Evolutionary conservation across 257 asterid genomes (phyloP), one percentile per base, ranked within the genome.

Genomic region (Rauvolfia tetraphylla): DNA sequence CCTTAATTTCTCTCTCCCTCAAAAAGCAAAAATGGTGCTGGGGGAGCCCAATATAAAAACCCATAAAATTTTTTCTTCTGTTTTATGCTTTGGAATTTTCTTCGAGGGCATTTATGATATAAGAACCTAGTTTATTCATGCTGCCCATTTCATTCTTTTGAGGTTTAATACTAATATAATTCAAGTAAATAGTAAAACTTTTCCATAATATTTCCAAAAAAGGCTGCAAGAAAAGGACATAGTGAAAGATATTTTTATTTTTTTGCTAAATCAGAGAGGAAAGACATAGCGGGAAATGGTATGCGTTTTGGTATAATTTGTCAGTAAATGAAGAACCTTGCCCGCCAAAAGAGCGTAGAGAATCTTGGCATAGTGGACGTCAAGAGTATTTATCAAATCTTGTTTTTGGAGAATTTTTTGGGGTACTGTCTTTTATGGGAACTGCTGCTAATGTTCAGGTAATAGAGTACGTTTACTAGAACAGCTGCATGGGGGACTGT

Each of bases 361-460:
- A 76, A 84, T 81, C 83, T 78, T 78, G 9, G 41, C 81, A 75
- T 76, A 20, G 74, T 73, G 86, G 84, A 83, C 80, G 82, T 76
- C 75, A 83, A 69, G 66, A 41, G 68, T 58, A 79, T 56, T 76
- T 71, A 25, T 75, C 39, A 44, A 82, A 57, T 49, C 38, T 48
- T 69, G 65, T 71, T 61, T 31, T 29, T 54, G 42, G 59, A 12
- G 42, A 33, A 34, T 29, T 63, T 44, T 33, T 53, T 76, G 42
- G 42, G 46, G 76, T 85, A 81, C 80, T 71, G 36, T 34, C 3
- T 58, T 1, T 59, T 73, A 2, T 79, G 82, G 90, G 78, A 79
- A 84, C 25, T 84, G 89, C 42, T 73, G 90, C 87, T 7, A 71
- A 58, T n/a, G n/a, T n/a, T n/a, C n/a, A n/a, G n/a, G n/a, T 67